Percentiles rank a stretch among this genome's conserved stretches.
Evolutionary conservation across 305 asterid genomes (phyloP).

Genomic region (Rubia tinctorum): DNA sequence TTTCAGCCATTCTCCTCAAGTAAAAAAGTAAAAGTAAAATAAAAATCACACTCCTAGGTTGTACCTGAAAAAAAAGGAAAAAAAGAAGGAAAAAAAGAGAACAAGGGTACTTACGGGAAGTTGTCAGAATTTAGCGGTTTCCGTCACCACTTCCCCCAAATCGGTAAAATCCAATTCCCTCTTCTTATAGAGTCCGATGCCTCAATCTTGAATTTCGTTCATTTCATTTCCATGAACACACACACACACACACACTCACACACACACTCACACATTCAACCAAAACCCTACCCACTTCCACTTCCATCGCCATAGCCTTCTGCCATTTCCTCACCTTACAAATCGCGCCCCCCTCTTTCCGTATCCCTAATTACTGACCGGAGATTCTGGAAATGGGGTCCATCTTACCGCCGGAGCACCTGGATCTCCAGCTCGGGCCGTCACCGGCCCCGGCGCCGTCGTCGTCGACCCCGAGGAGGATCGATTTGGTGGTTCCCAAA

Average conservation of each 20-base stretch:
- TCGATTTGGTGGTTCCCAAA: conserved; percentile 30
- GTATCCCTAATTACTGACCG: neutral
- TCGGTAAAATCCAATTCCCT: neutral
- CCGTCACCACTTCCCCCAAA: neutral
- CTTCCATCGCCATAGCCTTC: neutral
- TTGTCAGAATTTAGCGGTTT: neutral
- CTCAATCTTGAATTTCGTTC: too few species aligned
- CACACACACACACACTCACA: neutral
- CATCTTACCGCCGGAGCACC: conserved; percentile 7
- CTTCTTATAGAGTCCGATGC: neutral
- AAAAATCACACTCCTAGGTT: neutral
- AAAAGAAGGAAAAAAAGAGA: neutral
- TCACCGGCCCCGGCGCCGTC: conserved; percentile 20
- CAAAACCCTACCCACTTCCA: conserved; percentile 7
- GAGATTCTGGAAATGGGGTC: conserved; percentile 16
- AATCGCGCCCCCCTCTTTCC: neutral
- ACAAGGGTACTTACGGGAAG: neutral
- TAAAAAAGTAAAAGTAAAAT: too few species aligned
- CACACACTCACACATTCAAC: neutral
- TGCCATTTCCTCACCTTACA: neutral
- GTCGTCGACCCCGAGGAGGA: neutral
- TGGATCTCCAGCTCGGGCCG: conserved; percentile 16
- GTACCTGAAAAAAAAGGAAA: neutral
- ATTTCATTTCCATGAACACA: neutral
- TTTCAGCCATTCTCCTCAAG: too few species aligned